Base-by-base conservation (phyloP, 352 stramenopile species). In the Pythium volutum region DNA sequence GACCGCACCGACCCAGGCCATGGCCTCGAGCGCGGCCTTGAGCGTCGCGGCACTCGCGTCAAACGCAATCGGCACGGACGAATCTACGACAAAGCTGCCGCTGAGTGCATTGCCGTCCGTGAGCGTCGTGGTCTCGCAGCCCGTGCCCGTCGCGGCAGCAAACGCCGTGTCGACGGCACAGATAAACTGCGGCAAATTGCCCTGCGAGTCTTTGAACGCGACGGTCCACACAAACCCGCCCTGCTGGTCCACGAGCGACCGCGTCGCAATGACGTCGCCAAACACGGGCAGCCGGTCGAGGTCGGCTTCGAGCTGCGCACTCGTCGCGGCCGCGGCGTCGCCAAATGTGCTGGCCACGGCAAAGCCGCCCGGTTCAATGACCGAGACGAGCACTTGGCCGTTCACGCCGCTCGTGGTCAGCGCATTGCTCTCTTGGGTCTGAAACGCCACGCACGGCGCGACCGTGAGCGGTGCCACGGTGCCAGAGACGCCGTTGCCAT, bases 201-300 rank as follows among this genome's bases (percentile, higher is more conserved):
- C 84, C 50, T 89, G 61, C 7, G 68, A 79, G 50, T 90, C 75
- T 29, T 81, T 73, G 53, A 91, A 93, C 12, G 81, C 84, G 2
- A 93, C 65, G 0, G 81, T 93, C 84, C 84, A 93, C 34, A 88
- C 70, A 48, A 76, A 90, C 1, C 84, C 84, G 16, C 83, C 84
- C 49, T 91, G 77, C 6, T 77, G 59, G 38, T 93, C 84, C 1
- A 63, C 69, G 16, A 92, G 77, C 10, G 82, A 91, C 16, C 70
- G 75, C 14, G 79, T 87, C 2, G 79, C 79, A 26, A 88, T 69
- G 0, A 92, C 79, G 50, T 75, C 67, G 0, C 79, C 75, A 56
- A 88, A 89, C 9, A 90, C 69, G 0, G 84, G 84, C 4, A 92
- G 33, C 15, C 66, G 75, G 6, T 78, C 55, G 0, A 92, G 64